Percentiles rank a stretch among this genome's conserved stretches.
These are phyloP conservation scores for Pelargonium myrrhifolium DNA, from an alignment of 441 rosid species.

Conservation along the genomic window DNA sequence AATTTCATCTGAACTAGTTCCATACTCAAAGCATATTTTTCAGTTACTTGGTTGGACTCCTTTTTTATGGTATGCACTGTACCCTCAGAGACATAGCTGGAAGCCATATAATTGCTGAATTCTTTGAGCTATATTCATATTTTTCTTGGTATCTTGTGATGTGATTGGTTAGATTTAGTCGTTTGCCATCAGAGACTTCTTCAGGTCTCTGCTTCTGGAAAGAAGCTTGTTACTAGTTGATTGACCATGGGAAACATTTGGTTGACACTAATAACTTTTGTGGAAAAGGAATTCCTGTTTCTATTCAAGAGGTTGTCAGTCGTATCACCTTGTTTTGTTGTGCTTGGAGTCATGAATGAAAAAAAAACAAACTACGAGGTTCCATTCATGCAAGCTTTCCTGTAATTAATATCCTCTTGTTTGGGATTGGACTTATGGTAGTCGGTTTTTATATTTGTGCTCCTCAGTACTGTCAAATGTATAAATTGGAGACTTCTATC, in stretches of 20 bases:
- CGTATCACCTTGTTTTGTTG: background rate
- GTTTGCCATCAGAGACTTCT: background rate
- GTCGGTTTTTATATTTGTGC: background rate
- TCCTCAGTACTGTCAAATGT: background rate
- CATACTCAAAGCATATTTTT: conserved; percentile 12
- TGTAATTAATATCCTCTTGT: background rate
- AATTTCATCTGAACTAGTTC: conserved; percentile 11
- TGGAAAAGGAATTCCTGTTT: background rate
- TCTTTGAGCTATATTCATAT: background rate
- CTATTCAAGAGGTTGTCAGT: background rate
- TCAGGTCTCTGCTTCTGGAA: background rate
- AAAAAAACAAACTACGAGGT: background rate
- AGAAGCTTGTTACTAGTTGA: background rate
- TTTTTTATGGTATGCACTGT: conserved; percentile 2
- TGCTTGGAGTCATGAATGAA: background rate
- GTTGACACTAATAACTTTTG: background rate
- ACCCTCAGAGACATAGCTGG: background rate
- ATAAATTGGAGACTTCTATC: background rate
- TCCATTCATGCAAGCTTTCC: background rate
- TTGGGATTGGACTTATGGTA: background rate
- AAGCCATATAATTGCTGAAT: background rate
- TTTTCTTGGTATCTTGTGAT: background rate
- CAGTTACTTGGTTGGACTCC: background rate
- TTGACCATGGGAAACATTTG: background rate
- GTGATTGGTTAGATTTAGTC: background rate